Base-by-base conservation (phyloP, 352 stramenopile species). In the Pythium grandisporangium region DNA sequence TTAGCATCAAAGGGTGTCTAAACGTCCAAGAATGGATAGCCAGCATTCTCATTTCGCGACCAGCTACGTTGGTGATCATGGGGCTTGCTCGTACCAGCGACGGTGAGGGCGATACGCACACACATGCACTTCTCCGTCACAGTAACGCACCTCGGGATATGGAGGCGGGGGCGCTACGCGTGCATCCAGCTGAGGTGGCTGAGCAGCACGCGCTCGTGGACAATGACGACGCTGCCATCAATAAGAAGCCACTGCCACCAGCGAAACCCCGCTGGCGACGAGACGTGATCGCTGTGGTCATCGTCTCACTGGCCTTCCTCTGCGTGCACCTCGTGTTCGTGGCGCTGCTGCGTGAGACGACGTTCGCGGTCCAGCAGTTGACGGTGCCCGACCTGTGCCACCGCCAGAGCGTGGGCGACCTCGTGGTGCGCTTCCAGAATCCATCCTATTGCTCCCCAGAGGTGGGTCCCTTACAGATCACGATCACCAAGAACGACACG, bases 311-410 rank as follows among this genome's bases (percentile, higher is more conserved):
- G 19, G 29, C 72, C 44, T 27, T 82, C 11, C 42, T 86, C 30
- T 45, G 68, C 5, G 50, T 82, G 13, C 73, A 90, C 45, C 37
- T 87, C 2, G 34, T 76, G 44, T 89, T 85, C 30, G 70, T 87
- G 32, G 51, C 63, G 26, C 51, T 78, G 39, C 49, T 92, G 38
- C 57, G 66, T 23, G 80, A 84, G 47, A 83, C 75, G 20, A 73
- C 59, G 16, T 61, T 75, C 36, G 50, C 58, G 22, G 42, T 92
- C 19, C 51, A 71, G 19, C 61, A 70, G 33, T 53, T 89, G 17
- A 85, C 65, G 21, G 37, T 92, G 8, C 73, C 78, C 2, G 78
- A 92, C 19, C 40, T 92, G 36, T 92, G 78, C 40, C 74, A 88
- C 43, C 33, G 37, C 12, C 53, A 55, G 12, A 77, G 66, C 16